A percentile compares a stretch with the other conserved stretches of the same genome.
Conservation (phyloP, 2,329 filamentous ascomycete species). For the Colletotrichum neosansevieriae region DNA sequence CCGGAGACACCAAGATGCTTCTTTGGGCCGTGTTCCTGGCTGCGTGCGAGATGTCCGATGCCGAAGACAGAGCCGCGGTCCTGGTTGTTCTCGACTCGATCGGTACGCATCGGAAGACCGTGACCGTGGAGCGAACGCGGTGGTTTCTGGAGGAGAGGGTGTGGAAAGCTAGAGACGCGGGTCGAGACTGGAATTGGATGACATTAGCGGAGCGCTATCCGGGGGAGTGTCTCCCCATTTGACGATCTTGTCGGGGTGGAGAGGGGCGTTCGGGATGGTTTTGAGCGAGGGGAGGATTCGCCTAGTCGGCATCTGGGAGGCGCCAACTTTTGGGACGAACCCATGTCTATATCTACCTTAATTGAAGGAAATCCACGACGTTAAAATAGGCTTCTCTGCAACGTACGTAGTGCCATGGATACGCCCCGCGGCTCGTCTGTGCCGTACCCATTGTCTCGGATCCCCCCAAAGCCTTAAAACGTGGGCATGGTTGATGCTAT, state of each 20-base stretch:
- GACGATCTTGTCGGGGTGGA: conserved; percentile 11
- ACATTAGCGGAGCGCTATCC: conserved; percentile 44
- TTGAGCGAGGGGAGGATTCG: not conserved
- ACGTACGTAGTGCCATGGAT: not conserved
- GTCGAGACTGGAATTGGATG: conserved; percentile 48
- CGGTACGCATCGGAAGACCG: conserved; percentile 44
- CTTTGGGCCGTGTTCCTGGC: conserved; percentile 49
- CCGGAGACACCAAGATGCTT: conserved; percentile 46
- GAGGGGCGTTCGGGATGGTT: not conserved
- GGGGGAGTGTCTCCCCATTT: conserved; percentile 48
- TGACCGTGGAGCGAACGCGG: conserved; percentile 45
- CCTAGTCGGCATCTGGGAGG: conserved; percentile 9
- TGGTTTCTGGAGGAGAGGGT: conserved; percentile 46
- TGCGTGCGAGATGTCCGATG: conserved; percentile 44
- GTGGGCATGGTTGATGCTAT: conserved; percentile 18
- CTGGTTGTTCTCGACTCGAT: conserved; percentile 45
- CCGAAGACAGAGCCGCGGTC: conserved; percentile 43
- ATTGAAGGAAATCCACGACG: conserved; percentile 6
- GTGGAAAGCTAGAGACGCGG: conserved; percentile 46
- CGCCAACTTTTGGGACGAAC: not conserved
- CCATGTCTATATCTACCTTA: not conserved
- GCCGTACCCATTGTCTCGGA: conserved; percentile 10
- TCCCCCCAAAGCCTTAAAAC: not conserved
- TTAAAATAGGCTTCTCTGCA: conserved; percentile 34
- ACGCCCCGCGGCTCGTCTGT: conserved; percentile 7